Evolutionary conservation across 2,329 filamentous ascomycete species (phyloP).

Genomic region (Aspergillus quadrilineatus): DNA sequence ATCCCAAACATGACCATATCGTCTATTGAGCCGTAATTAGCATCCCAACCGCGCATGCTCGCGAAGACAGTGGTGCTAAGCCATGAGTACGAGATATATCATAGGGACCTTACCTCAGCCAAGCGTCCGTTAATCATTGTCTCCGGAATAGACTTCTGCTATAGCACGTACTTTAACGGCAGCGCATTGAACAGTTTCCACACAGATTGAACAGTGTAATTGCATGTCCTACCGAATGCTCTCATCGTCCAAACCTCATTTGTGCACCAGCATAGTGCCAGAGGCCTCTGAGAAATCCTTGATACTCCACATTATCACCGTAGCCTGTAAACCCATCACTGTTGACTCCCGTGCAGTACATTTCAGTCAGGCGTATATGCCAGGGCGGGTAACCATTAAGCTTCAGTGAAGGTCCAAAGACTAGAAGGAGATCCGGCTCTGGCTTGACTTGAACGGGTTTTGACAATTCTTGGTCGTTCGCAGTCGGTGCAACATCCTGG

Average conservation of each 20-base stretch:
- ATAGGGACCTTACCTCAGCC: too few relatives aligned
- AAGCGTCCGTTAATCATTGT: too few relatives aligned
- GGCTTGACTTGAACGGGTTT: constrained; percentile 62
- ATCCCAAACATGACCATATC: too few relatives aligned
- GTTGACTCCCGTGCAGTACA: constrained; percentile 64
- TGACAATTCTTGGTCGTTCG: background rate
- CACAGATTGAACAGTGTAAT: background rate
- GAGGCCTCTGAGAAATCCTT: constrained; percentile 83
- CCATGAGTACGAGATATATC: too few relatives aligned
- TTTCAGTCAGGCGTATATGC: constrained; percentile 93
- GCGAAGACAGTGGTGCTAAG: too few relatives aligned
- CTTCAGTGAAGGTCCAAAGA: constrained; percentile 81
- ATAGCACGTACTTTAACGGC: background rate
- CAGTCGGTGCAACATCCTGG: constrained; percentile 12
- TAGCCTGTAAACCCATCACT: constrained; percentile 37
- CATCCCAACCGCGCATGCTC: too few relatives aligned
- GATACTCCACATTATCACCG: constrained; percentile 71
- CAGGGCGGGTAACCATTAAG: constrained; percentile 92
- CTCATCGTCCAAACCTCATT: constrained; percentile 73
- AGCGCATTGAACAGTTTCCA: background rate
- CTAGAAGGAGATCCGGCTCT: constrained; percentile 84
- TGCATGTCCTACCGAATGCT: background rate
- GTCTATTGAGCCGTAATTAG: too few relatives aligned
- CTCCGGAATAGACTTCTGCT: too few relatives aligned
- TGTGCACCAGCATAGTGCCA: constrained; percentile 83